These are phyloP conservation scores for Paraconiothyrium sp. DNA, from an alignment of 2,329 filamentous ascomycete species.

Conservation along the genomic window DNA sequence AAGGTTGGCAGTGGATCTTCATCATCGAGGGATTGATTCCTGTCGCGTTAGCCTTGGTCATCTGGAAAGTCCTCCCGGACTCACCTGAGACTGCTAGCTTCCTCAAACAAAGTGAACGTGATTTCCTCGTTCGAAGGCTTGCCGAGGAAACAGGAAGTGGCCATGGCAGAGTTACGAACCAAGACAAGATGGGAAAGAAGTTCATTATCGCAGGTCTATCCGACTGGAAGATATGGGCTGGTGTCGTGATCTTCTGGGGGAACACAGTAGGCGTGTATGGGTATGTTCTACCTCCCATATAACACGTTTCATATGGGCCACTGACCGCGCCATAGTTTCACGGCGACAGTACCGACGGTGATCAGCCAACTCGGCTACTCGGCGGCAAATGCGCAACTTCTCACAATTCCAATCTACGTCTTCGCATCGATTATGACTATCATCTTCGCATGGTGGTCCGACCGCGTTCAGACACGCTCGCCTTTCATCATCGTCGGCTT, in stretches of 20 bases:
- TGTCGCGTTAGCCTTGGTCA: conserved; percentile 51
- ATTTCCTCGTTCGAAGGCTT: conserved; percentile 43
- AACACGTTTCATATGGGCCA: background rate
- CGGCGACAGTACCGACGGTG: conserved; percentile 54
- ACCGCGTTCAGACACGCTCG: conserved; percentile 62
- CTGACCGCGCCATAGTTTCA: conserved; percentile 36
- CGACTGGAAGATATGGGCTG: conserved; percentile 50
- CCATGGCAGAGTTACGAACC: conserved; percentile 57
- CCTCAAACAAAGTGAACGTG: conserved; percentile 45
- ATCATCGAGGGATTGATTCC: conserved; percentile 44
- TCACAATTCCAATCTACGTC: conserved; percentile 55
- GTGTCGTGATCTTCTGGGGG: conserved; percentile 50
- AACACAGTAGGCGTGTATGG: conserved; percentile 50
- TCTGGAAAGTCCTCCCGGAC: conserved; percentile 65
- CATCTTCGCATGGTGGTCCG: conserved; percentile 59
- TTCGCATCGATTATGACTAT: conserved; percentile 54
- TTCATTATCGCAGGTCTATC: conserved; percentile 61
- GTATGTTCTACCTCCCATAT: conserved; percentile 25
- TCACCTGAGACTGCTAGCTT: conserved; percentile 54
- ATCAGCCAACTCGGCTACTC: conserved; percentile 55
- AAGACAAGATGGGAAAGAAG: conserved; percentile 59
- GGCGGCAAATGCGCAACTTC: conserved; percentile 52
- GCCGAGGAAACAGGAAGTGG: conserved; percentile 56
- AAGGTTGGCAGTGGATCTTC: conserved; percentile 49
- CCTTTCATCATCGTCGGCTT: conserved; percentile 64